Conservation (phyloP, 441 rosid genomes). For the Adansonia madagascariensis region DNA sequence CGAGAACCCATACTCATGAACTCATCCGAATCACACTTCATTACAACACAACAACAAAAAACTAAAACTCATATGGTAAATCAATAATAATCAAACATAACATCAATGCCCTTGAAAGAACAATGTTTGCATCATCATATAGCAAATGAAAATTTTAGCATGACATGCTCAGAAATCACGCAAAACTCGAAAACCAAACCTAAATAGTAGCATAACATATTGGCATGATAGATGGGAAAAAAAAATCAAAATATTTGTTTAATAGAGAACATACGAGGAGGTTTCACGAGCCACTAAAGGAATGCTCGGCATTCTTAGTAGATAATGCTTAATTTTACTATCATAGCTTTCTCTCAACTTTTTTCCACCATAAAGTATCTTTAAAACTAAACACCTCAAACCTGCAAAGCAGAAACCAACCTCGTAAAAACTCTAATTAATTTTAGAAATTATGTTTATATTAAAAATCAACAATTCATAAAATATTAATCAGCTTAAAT, state of each 20-base stretch:
- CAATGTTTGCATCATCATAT: not conserved
- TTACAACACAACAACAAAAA: not conserved
- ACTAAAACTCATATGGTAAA: not conserved
- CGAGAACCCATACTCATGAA: not conserved
- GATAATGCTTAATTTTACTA: conserved; percentile 35
- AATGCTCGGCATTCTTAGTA: conserved; percentile 89
- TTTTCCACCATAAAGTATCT: conserved; percentile 8
- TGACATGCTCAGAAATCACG: not conserved
- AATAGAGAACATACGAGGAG: conserved; percentile 61
- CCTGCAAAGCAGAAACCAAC: conserved; percentile 20
- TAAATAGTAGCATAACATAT: not conserved
- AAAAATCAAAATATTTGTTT: not conserved
- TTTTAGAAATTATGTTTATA: not conserved
- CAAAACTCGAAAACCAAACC: not conserved
- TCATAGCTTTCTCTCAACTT: conserved; percentile 40
- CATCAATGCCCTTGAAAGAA: conserved; percentile 2
- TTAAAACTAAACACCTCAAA: conserved; percentile 1
- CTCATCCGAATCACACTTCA: not conserved
- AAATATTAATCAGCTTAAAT: not conserved
- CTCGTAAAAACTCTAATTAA: not conserved
- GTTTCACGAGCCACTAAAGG: conserved; percentile 83
- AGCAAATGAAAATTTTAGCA: not conserved
- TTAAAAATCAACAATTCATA: not conserved
- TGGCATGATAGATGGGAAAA: not conserved
- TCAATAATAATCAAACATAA: not conserved